Evolutionary conservation across 306 rosid genomes (phyloP), one percentile per base, ranked within the genome.

Genomic region (Albizia julibrissin): DNA sequence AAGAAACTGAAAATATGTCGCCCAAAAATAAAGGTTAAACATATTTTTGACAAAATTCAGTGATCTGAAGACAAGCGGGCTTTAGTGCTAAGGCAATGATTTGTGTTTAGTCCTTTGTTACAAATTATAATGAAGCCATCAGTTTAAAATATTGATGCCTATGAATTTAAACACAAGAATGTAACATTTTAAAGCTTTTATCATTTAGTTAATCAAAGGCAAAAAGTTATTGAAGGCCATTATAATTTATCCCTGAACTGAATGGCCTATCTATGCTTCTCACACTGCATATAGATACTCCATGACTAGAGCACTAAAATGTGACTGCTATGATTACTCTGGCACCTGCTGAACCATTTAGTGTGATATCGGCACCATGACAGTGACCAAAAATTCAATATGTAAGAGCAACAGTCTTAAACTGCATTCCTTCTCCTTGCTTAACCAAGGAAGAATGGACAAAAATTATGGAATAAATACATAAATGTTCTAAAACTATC

Each of bases 1-100:
- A 71, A 18, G 75, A 82, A 84, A 82, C 84, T 87, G 89, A 81
- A 56, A 79, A 79, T 61, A 73, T 50, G 78, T 70, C 52, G 52
- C 61, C 39, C 69, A 14, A 71, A 71, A 75, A 65, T 56, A 77
- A 80, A 75, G 31, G 81, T 71, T 67, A 79, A 31, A 47, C 72
- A 26, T 58, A 6, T 49, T 31, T 66, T 54, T 69, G 31, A 46
- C 6, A 68, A 77, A 69, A 61, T 52, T 66, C 79, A 47, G 70
- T 19, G 31, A 27, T 56, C 33, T 62, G 22, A 39, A 19, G 18
- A 72, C 62, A 8, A 46, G 65, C 44, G 21, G 6, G 34, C 75
- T 14, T 43, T 43, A 22, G 27, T 42, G 12, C 26, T 4, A 19
- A 69, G 13, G 14, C 11, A 69, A 42, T 22, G 56, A 77, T 18